Evolutionary conservation across 345 rosid genomes (phyloP), one percentile per base, ranked within the genome.

Genomic region (Murraya paniculata): DNA sequence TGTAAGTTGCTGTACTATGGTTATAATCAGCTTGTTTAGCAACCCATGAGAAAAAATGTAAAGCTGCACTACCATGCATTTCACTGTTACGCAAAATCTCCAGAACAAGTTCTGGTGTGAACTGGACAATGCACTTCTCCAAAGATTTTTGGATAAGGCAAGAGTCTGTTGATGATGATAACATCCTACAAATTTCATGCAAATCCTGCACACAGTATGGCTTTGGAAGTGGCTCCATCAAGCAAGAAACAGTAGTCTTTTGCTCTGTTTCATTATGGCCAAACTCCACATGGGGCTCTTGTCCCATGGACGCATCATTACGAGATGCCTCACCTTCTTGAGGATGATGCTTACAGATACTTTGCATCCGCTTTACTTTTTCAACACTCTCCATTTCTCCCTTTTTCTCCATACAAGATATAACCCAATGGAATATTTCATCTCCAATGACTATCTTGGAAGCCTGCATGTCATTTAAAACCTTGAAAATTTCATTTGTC

Each of bases 1-100:
- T 93, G 82, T 95, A 95, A n/a, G 98, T 88, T 77, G 88, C 97
- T 19, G 88, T 14, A 64, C 87, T 90, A 82, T 91, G 98, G 61
- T 61, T 56, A 84, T 90, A 95, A 45, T 88, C 94, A 72, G 62
- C 75, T 85, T 70, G 93, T 84, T 84, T 89, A 60, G 87, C 89
- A 39, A 90, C 89, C 98, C 97, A 93, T 22, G 91, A 83, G 79
- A 93, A 93, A 86, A 91, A 94, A 70, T 82, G 88, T 61, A 90
- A 69, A 74, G 89, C 92, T n/a, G 86, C 78, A 33, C 82, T 87
- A 22, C 94, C 91, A 10, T 88, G 95, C 70, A 86, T 81, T 55
- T 81, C 77, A 78, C 89, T 84, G 45, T 77, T 86, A 30, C 61
- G 76, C 76, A 93, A 79, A 65, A 87, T 75, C 76, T 86, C 92